These are phyloP conservation scores for Endoconidiophora polonica DNA, from an alignment of 2,329 filamentous ascomycete genomes.

Conservation along the genomic window DNA sequence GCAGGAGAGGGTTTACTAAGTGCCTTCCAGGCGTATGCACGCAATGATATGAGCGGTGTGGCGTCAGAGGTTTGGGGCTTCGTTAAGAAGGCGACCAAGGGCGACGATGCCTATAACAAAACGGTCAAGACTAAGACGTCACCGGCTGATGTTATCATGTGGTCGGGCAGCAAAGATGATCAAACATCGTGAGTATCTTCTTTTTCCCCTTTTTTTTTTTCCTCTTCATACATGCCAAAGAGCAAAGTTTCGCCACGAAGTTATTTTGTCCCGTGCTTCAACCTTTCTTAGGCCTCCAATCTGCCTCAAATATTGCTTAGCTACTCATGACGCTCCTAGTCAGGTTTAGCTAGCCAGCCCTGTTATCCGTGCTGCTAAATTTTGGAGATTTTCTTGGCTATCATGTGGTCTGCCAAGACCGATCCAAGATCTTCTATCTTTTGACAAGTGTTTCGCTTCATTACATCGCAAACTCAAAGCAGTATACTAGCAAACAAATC, in stretches of 20 bases:
- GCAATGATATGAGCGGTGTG: constrained; percentile 70
- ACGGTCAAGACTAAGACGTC: constrained; percentile 82
- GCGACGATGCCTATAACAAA: constrained; percentile 59
- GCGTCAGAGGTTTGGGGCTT: constrained; percentile 65
- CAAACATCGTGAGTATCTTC: constrained; percentile 54
- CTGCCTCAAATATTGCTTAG: no score
- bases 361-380: no score
- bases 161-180: constrained; percentile 88
- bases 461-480: no score
- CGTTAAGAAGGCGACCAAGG: constrained; percentile 52
- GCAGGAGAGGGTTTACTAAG: constrained; percentile 55
- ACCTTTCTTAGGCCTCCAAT: no score
- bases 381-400: no score
- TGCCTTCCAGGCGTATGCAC: constrained; percentile 62
- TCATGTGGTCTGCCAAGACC: no score
- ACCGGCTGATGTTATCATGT: constrained; percentile 92
- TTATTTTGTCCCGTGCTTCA: no score
- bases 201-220: constrained; percentile 14
- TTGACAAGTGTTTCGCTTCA: no score
- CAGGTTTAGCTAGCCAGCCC: no score
- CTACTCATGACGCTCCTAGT: not conserved
- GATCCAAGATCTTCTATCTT: no score
- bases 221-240: constrained; percentile 5
- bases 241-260: no score
- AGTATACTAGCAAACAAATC: no score